Evolutionary conservation across 345 rosid genomes (phyloP), one percentile per base, ranked within the genome.

Genomic region (Salix purpurea): DNA sequence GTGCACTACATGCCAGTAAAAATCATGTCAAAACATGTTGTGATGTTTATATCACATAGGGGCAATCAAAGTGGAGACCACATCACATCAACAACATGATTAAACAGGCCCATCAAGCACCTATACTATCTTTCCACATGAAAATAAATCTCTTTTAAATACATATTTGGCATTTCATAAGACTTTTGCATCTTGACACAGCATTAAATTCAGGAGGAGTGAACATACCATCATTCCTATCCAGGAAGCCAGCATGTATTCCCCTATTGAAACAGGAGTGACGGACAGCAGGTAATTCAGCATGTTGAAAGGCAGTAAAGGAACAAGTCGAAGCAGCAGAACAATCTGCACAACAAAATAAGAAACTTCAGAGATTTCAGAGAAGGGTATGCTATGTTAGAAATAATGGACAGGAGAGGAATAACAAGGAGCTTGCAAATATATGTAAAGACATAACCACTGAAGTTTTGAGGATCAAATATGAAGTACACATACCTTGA

Each of bases 241-340:
- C 99, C 99, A 96, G 75, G 99, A 92, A 72, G 97, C 96, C 85
- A 96, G 92, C 88, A 91, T 86, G 87, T 96, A 96, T 74, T 89
- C 89, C 23, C 87, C 91, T 30, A 92, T 32, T n/a, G 91, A 73
- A 71, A 93, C 91, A 40, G 99, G 97, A 42, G 99, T 96, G 66
- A 96, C 94, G 14, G 99, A 96, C 70, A 96, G 86, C 66, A 96
- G 92, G 90, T 96, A 96, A 85, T 96, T 96, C 89, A 96, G 83
- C 90, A 96, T 87, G 87, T 85, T 93, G 81, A 96, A 96, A 4
- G 99, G 99, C 68, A 96, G 91, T 75, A 96, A 80, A 36, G 99
- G 99, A 85, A 92, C 99, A 72, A 96, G 97, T 78, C 99, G 95
- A 69, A 96, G 98, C 86, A 96, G 84, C 85, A 96, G 88, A 78